Evolutionary conservation across 2,329 filamentous ascomycete genomes (phyloP).

Genomic region (Talaromyces sp.): DNA sequence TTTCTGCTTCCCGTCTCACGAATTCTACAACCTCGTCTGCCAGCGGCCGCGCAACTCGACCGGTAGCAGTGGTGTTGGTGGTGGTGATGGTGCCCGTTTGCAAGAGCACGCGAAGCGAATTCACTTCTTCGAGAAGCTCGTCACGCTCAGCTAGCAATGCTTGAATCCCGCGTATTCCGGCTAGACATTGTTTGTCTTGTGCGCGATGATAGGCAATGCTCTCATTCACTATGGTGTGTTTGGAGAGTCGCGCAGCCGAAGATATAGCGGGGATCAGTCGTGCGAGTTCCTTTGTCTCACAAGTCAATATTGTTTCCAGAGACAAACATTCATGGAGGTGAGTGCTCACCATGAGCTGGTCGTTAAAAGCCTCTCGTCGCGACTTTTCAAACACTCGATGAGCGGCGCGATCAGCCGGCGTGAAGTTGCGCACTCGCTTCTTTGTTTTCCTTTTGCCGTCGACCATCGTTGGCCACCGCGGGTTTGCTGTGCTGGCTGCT

Average conservation of each 20-base stretch:
- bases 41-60: background rate
- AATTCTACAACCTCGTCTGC: background rate
- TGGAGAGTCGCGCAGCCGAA: background rate
- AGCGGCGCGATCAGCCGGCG: slow-evolving; percentile 1
- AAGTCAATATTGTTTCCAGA: background rate
- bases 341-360: background rate
- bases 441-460: background rate
- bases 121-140: slow-evolving; percentile 2
- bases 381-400: slow-evolving; percentile 1
- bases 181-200: background rate
- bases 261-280: background rate
- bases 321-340: too few species aligned
- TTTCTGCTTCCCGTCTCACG: background rate
- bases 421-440: background rate
- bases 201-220: background rate
- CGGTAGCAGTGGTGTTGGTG: background rate
- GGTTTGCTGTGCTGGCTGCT: background rate
- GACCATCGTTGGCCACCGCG: background rate
- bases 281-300: background rate
- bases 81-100: background rate
- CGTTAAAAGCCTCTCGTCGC: background rate
- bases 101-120: background rate
- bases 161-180: background rate
- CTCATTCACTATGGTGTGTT: slow-evolving; percentile 1
- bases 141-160: background rate